Evolutionary conservation across 169 alveolate species (phyloP), one percentile per base, ranked within the genome.

Genomic region (Theileria orientalis): DNA sequence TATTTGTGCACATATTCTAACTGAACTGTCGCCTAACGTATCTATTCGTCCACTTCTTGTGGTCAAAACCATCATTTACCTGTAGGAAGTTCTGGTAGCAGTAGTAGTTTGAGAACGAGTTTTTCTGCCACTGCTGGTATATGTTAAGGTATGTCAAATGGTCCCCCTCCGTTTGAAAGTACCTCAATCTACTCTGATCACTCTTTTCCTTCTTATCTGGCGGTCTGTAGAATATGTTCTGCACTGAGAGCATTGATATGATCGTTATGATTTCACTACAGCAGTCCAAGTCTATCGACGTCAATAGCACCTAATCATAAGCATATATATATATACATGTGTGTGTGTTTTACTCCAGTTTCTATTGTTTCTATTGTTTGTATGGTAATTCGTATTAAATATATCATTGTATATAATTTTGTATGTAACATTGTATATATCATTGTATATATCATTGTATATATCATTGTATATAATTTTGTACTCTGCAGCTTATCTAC

Each of bases 161-260:
- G 74, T 98, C 99, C 0, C 99, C 99, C 66, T 98, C 99, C 25
- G 97, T 94, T 76, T 96, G 98, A 46, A 95, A 86, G 86, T 97
- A 98, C 74, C 94, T 94, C 11, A 98, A 94, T 83, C 97, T 93
- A 62, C 96, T 95, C 83, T 95, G 87, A 87, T 98, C 99, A 1
- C 99, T 99, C 69, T 90, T 72, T 25, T 96, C 92, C 77, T 96
- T 96, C 76, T 97, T 97, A 72, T 98, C 99, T 80, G 88, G 90
- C 5, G 99, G 99, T 49, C 99, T 74, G 77, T 97, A 97, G 90
- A 97, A 98, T 25, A 98, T 96, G 85, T 94, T 98, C 74, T 96
- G 98, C 9, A 97, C 99, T 35, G 98, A 89, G 29, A 98, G 90
- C 99, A 98, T 98, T 8, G 99, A 96, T 3, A 96, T 98, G 29